Evolutionary conservation across 208 protist species (phyloP), one percentile per base, ranked within the genome.

Genomic region (Leishmania guyanensis): DNA sequence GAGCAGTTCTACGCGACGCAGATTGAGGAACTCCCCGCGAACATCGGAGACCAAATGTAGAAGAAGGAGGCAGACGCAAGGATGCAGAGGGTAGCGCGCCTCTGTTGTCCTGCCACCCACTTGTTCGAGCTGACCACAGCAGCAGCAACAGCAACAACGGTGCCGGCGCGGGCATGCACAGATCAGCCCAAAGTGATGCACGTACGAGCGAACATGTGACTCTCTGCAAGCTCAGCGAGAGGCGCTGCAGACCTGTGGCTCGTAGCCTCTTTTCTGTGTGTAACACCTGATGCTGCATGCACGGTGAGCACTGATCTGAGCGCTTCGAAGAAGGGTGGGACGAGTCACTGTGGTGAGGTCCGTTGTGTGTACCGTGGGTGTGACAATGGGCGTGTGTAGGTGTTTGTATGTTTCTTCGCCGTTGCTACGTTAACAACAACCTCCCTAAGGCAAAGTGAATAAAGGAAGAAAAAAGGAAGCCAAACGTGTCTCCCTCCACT

Each of bases 1-100:
- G 98, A 99, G 87, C 93, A 99, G 90, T 99, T 98, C 80, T 99
- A 99, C 89, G 91, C 93, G 29, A 99, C 98, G 9, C 90, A 93
- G 71, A 99, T 99, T 88, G 97, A 99, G 43, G 97, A 99, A 89
- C 97, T 99, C 89, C 98, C 98, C 5, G 85, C 88, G 26, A 95
- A 95, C 72, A 89, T 95, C 80, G 90, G 89, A 17, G 91, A 95
- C 20, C 86, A 90, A 69, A 77, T 96, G 75, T 94, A 92, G 80
- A 16, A 16, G 3, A 33, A 8, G 50, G 69, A 43, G 64, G 16
- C 58, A 78, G 33, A 65, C 56, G 56, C 69, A 58, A 77, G 39
- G 74, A 58, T 46, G 48, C 68, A 69, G 33, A 33, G 5, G n/a
- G 12, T 14, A 22, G 46, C 26, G 46, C 43, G 12, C 26, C 48